Percentiles rank a stretch among this genome's conserved stretches.
These are phyloP conservation scores for Gaillardinia entomophila DNA, from an alignment of 805 yeast species.

Conservation along the genomic window DNA sequence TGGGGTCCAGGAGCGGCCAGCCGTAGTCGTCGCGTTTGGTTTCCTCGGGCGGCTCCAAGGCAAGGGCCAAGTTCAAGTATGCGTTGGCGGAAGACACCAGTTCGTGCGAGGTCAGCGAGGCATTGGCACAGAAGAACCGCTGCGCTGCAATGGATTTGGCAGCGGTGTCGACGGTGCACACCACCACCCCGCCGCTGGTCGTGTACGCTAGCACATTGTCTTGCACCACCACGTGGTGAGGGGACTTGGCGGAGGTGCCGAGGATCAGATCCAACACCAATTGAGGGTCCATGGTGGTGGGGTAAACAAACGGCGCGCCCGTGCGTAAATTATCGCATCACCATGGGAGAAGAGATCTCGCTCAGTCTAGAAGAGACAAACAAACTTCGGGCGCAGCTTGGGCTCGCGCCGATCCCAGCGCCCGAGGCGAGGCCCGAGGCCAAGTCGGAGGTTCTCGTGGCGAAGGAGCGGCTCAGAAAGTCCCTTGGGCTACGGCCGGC, in stretches of 20 bases:
- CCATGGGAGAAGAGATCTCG: conserved; percentile 4
- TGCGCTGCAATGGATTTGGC: conserved; percentile 22
- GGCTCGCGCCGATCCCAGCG: conserved; percentile 45
- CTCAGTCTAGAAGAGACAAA: conserved; percentile 46
- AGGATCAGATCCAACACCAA: conserved; percentile 5
- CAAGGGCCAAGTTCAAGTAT: conserved; percentile 19
- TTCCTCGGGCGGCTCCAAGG: too few species aligned
- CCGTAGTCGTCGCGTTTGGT: conserved; percentile 29
- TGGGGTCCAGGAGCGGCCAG: conserved; percentile 13
- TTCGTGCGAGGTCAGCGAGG: conserved; percentile 2
- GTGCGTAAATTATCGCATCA: too few species aligned
- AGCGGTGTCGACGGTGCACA: conserved; percentile 25
- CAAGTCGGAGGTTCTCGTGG: too few species aligned
- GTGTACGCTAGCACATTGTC: conserved; percentile 44
- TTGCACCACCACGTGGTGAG: conserved; percentile 35
- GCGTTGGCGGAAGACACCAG: conserved; percentile 17
- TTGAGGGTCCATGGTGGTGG: too few species aligned
- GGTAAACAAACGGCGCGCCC: too few species aligned
- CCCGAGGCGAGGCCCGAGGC: too few species aligned
- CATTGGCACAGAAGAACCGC: conserved; percentile 49
- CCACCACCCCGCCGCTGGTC: conserved; percentile 59
- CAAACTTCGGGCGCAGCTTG: conserved; percentile 43
- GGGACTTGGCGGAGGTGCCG: conserved; percentile 44
- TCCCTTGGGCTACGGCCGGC: too few species aligned
- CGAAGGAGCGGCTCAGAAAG: too few species aligned